These are phyloP conservation scores for Fusarium devonianum DNA, from an alignment of 2,329 filamentous ascomycete species.

Conservation along the genomic window DNA sequence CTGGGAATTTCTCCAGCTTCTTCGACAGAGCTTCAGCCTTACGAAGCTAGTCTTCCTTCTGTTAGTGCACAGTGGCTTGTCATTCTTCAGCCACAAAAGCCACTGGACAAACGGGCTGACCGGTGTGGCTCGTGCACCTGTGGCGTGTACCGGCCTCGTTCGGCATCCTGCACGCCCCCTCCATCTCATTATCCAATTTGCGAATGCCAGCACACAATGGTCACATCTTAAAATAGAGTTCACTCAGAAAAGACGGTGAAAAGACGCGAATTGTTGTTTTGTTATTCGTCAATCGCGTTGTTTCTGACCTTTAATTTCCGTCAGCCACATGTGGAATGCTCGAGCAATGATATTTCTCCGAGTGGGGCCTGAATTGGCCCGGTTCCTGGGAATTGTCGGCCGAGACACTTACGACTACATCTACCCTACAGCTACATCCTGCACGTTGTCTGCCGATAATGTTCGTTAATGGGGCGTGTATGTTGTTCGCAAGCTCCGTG, in stretches of 20 bases:
- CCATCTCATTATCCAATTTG: slow-evolving; percentile 1
- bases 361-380: slow-evolving; percentile 23
- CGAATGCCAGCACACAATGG: background rate
- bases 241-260: slow-evolving; percentile 34
- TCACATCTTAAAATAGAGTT: background rate
- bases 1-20: background rate
- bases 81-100: background rate
- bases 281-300: slow-evolving; percentile 16
- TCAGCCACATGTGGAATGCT: slow-evolving; percentile 21
- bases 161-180: slow-evolving; percentile 4
- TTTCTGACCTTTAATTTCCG: slow-evolving; percentile 27
- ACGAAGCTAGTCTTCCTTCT: background rate
- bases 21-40: slow-evolving; percentile 3
- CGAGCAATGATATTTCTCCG: slow-evolving; percentile 6
- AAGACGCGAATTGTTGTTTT: slow-evolving; percentile 16
- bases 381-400: slow-evolving; percentile 13
- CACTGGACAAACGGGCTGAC: background rate
- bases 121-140: background rate
- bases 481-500: background rate
- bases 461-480: slow-evolving; percentile 1
- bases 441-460: background rate
- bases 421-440: slow-evolving; percentile 23
- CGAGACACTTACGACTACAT: slow-evolving; percentile 7
- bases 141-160: slow-evolving; percentile 5
- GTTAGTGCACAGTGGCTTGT: background rate